phyloP scores from a whole-genome alignment of 2,329 filamentous ascomycete genomes.

The Aspergillus pseudoviridinutans region DNA sequence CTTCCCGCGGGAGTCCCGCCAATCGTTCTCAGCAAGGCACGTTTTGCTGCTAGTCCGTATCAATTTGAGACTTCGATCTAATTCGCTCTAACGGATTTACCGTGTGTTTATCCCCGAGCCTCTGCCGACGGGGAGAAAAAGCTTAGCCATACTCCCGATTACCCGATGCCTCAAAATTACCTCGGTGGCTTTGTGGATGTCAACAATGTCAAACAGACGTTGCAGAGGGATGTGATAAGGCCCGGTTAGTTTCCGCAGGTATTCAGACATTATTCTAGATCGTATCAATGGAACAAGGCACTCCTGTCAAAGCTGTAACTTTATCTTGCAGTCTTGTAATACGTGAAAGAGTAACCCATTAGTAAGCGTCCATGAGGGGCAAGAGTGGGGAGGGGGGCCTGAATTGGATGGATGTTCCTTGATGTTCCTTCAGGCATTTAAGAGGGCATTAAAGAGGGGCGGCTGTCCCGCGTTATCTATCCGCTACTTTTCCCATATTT shows the following conservation, averaged over 20 bases:
- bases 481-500: background rate
- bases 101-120: background rate
- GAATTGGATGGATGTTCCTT: background rate
- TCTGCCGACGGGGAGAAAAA: background rate
- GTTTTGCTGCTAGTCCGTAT: background rate
- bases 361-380: background rate
- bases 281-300: background rate
- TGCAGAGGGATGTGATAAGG: background rate
- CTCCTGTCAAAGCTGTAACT: background rate
- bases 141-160: background rate
- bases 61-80: background rate
- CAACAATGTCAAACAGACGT: background rate
- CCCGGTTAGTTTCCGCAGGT: background rate
- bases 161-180: background rate
- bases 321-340: background rate
- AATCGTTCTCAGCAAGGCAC: background rate
- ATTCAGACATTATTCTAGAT: background rate
- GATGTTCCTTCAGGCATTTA: slow-evolving; percentile 3
- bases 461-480: background rate
- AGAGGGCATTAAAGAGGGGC: slow-evolving; percentile 4
- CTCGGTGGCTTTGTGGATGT: background rate
- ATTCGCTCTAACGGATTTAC: background rate
- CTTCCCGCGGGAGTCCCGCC: background rate
- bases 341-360: background rate
- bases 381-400: background rate